Conservation (phyloP, 2,329 filamentous ascomycete genomes). For the Phialocephala subalpina region DNA sequence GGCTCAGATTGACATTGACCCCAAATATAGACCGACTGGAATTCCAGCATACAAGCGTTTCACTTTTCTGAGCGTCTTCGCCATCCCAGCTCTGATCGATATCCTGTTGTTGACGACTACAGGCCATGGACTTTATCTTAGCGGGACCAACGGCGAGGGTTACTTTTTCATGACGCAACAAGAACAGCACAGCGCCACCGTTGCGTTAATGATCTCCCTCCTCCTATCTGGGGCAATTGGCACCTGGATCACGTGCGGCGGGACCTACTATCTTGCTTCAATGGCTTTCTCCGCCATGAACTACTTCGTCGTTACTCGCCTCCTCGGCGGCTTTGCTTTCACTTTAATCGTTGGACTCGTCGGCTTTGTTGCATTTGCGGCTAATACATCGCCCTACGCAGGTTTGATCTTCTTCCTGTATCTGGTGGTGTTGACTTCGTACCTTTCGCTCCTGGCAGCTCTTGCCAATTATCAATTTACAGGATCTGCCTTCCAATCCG, state of each 20-base stretch:
- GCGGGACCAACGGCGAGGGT: constrained; percentile 39
- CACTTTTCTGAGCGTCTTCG: constrained; percentile 67
- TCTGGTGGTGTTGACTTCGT: constrained; percentile 63
- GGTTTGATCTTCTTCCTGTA: constrained; percentile 68
- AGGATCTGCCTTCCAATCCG: constrained; percentile 36
- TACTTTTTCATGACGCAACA: constrained; percentile 56
- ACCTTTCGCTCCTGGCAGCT: constrained; percentile 63
- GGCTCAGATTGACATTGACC: constrained; percentile 59
- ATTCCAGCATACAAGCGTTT: constrained; percentile 47
- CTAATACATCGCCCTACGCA: constrained; percentile 51
- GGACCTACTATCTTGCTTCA: constrained; percentile 66
- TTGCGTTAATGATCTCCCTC: constrained; percentile 65
- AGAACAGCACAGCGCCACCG: constrained; percentile 59
- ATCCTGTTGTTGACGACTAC: constrained; percentile 65
- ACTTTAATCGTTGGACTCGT: constrained; percentile 49
- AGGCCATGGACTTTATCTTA: constrained; percentile 68
- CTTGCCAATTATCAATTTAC: constrained; percentile 45
- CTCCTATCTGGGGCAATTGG: constrained; percentile 67
- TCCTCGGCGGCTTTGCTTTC: constrained; percentile 58
- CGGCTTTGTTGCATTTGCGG: constrained; percentile 59
- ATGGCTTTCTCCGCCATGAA: constrained; percentile 59
- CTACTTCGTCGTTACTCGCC: constrained; percentile 50
- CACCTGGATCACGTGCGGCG: constrained; percentile 69
- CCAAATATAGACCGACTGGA: constrained; percentile 50
- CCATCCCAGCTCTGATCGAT: constrained; percentile 68